Evolutionary conservation across 2,329 filamentous ascomycete species (phyloP), one percentile per base, ranked within the genome.

Genomic region (Anthostomella pinea): DNA sequence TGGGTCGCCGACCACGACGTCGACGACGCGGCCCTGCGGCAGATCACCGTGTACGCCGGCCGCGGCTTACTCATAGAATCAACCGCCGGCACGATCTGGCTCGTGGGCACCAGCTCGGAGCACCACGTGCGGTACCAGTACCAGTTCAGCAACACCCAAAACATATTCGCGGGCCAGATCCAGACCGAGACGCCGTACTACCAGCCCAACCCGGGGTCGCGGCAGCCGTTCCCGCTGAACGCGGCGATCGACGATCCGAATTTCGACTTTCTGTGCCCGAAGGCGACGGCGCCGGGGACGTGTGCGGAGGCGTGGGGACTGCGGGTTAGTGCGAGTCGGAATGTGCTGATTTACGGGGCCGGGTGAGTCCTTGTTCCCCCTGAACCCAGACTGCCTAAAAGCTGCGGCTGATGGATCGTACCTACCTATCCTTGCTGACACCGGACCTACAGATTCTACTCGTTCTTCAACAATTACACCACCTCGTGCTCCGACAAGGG

Each of bases 181-280:
- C 83, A 87, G 56, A 80, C 81, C 29, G 83, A 87, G 59, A 81
- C 82, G 3, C 77, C 83, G 1, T 87, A 87, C 62, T 85, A 77
- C 62, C 83, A 87, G 57, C 77, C 81, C 13, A 78, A 74, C 54
- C 82, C 83, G 0, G 65, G 65, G 30, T 77, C 81, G 0, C 68
- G 71, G 1, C 64, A 64, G 8, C 83, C 79, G 2, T 85, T 83
- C 61, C 54, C 68, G 0, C 51, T 63, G 1, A 63, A 67, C 14
- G 27, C 58, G 1, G 53, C 63, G 9, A 59, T 72, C 36, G 57
- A 66, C 39, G 75, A 81, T 45, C 75, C 74, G 0, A 64, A 66
- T 59, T 85, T 72, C 68, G 73, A 64, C 13, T 43, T 50, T 1
- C 56, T 66, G 31, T 77, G 73, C 45, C 52, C 57, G 6, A 42